Base-by-base conservation (phyloP, 2,329 filamentous ascomycete genomes). In the Didymella pinodella region DNA sequence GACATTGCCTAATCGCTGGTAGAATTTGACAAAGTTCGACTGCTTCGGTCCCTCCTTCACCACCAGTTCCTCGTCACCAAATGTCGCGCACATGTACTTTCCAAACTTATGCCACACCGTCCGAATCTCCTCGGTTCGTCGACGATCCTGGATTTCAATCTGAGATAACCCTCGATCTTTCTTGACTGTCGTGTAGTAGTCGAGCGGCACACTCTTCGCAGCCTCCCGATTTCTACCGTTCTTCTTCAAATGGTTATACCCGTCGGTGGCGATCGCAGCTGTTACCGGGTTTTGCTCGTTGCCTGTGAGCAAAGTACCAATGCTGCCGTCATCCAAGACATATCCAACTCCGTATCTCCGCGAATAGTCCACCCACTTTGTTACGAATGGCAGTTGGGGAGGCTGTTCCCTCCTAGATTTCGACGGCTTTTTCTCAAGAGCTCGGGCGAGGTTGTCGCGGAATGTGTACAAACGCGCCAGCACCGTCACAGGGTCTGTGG, bases 261-360 rank as follows among this genome's bases (percentile, higher is more conserved):
- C 90, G 57, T 89, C 87, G 34, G 86, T 87, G 18, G 92, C 87
- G 57, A 92, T 83, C 25, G 92, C 84, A 65, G 90, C 90, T 3
- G 88, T 89, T 0, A 91, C 89, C 0, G 90, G 90, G 28, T 78
- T 66, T 25, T 68, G 73, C 44, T 75, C 65, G 18, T 78, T 78
- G n/a, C 79, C 81, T 54, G 82, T 83, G 61, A 82, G 77, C 52
- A 85, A 77, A 41, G 90, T 93, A 16, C 91, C 91, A 20, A 93
- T 88, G 62, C 88, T 92, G 29, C 91, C 91, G 65, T 94, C 90
- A 62, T 91, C 91, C 53, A 95, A 81, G 57, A 94, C 92, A 70
- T 94, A 95, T 34, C 91, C 91, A 16, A 95, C 83, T 12, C 91
- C 91, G 74, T 93, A 92, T 74, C 93, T 93, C 77, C 93, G 92